Percentiles rank a stretch among this genome's conserved stretches.
phyloP scores from a whole-genome alignment of 805 yeast species.

The Candida orba region DNA sequence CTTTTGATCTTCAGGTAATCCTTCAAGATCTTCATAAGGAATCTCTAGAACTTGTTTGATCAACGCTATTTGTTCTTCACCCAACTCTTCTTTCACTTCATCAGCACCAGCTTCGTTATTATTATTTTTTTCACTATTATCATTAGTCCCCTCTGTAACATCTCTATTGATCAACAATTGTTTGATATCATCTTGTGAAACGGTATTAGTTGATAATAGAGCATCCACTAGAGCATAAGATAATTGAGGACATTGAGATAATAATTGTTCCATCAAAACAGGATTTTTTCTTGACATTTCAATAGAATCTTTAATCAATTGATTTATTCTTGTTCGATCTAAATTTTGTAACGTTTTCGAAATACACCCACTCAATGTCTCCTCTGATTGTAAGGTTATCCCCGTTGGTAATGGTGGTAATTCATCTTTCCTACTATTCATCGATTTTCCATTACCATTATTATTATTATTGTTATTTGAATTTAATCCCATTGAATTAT shows the following conservation, averaged over 20 bases:
- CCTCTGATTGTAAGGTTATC: conserved; percentile 28
- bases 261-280: conserved; percentile 47
- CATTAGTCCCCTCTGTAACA: neutral
- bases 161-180: conserved; percentile 30
- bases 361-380: conserved; percentile 32
- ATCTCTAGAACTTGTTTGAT: conserved; percentile 46
- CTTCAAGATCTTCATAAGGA: conserved; percentile 42
- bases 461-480: neutral
- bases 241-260: conserved; percentile 72
- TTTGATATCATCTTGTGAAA: conserved; percentile 18
- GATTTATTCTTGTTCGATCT: conserved; percentile 39
- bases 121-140: neutral
- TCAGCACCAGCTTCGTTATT: neutral
- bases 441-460: too few species aligned
- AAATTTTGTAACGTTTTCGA: conserved; percentile 39
- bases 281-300: conserved; percentile 52
- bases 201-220: conserved; percentile 30
- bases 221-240: conserved; percentile 77
- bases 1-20: conserved; percentile 46
- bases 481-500: conserved; percentile 2
- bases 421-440: conserved; percentile 14
- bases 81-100: conserved; percentile 14
- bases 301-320: conserved; percentile 50
- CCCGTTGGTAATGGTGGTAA: conserved; percentile 54
- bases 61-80: conserved; percentile 35